phyloP scores from a whole-genome alignment of 2,329 filamentous ascomycete species.

The Aspergillus sp. region DNA sequence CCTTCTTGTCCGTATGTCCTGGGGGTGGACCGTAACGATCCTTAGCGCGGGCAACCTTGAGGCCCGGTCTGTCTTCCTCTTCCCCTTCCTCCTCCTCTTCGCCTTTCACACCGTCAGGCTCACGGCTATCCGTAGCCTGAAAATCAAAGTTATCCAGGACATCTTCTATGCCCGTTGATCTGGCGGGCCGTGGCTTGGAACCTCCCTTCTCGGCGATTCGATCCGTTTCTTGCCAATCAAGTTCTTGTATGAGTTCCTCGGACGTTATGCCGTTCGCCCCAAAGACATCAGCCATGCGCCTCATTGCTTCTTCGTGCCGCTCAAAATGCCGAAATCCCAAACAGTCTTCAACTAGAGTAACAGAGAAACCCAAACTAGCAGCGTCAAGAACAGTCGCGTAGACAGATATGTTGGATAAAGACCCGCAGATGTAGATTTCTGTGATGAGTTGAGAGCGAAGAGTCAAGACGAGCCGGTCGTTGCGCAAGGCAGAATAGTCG shows the following conservation, averaged over 20 bases:
- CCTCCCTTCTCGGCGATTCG: conserved; percentile 23
- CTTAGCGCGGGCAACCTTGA: conserved; percentile 13
- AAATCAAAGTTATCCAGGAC: conserved; percentile 31
- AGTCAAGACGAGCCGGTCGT: conserved; percentile 64
- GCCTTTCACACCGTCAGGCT: not conserved
- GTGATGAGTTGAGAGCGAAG: conserved; percentile 82
- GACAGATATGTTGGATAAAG: conserved; percentile 78
- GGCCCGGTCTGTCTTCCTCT: conserved; percentile 10
- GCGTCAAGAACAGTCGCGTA: conserved; percentile 90
- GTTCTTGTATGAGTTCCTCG: conserved; percentile 50
- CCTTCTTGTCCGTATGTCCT: conserved; percentile 12
- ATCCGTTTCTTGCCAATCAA: conserved; percentile 37
- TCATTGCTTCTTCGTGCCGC: conserved; percentile 64
- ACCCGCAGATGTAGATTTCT: conserved; percentile 82
- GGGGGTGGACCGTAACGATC: conserved; percentile 9
- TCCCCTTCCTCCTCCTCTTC: conserved; percentile 8
- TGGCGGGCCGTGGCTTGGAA: conserved; percentile 9
- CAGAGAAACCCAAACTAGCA: conserved; percentile 76
- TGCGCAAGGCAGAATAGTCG: conserved; percentile 81
- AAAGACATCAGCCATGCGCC: conserved; percentile 65
- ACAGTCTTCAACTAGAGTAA: conserved; percentile 82
- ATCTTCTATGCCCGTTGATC: conserved; percentile 27
- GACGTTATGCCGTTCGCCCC: conserved; percentile 61
- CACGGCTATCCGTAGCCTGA: conserved; percentile 7
- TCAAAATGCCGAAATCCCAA: conserved; percentile 67